Percentiles rank a stretch among this genome's conserved stretches.
These are phyloP conservation scores for Zanthoxylum bungeanum DNA, from an alignment of 345 rosid genomes.

Conservation along the genomic window DNA sequence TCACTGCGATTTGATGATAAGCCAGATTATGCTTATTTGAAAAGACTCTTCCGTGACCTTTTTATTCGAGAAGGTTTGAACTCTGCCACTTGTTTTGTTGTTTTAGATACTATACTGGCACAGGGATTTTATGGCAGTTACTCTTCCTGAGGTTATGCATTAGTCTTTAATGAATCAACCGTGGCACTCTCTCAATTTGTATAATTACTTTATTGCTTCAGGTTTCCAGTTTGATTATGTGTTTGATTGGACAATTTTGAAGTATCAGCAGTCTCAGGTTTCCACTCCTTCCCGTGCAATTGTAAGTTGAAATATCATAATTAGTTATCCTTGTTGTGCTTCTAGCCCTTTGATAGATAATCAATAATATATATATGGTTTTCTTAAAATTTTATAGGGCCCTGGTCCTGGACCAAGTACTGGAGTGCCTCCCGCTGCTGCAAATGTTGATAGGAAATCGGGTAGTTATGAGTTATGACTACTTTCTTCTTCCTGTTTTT, in stretches of 20 bases:
- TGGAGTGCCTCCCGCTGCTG: constrained; percentile 55
- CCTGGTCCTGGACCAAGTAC: constrained; percentile 77
- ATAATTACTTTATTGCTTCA: constrained; percentile 21
- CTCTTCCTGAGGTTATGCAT: background rate
- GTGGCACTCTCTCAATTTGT: constrained; percentile 16
- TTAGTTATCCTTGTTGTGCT: constrained; percentile 8
- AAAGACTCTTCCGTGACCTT: constrained; percentile 85
- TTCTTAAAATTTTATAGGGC: constrained; percentile 39
- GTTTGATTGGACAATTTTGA: constrained; percentile 93
- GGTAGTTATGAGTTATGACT: constrained; percentile 47
- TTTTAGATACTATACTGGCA: background rate
- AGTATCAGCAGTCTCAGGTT: constrained; percentile 80
- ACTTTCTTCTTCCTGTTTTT: constrained; percentile 4
- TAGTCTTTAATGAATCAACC: background rate
- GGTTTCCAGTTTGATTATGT: constrained; percentile 92
- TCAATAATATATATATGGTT: background rate
- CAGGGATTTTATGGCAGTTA: background rate
- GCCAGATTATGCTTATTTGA: constrained; percentile 88
- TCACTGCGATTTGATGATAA: constrained; percentile 84
- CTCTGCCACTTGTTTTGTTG: constrained; percentile 11
- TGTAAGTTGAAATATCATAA: constrained; percentile 36
- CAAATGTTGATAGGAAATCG: constrained; percentile 55
- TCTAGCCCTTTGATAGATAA: background rate
- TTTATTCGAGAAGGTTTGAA: constrained; percentile 86
- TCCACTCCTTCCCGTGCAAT: constrained; percentile 50